Base-by-base conservation (phyloP, 768 basidiomycete species). In the Leccinum uliginosum region DNA sequence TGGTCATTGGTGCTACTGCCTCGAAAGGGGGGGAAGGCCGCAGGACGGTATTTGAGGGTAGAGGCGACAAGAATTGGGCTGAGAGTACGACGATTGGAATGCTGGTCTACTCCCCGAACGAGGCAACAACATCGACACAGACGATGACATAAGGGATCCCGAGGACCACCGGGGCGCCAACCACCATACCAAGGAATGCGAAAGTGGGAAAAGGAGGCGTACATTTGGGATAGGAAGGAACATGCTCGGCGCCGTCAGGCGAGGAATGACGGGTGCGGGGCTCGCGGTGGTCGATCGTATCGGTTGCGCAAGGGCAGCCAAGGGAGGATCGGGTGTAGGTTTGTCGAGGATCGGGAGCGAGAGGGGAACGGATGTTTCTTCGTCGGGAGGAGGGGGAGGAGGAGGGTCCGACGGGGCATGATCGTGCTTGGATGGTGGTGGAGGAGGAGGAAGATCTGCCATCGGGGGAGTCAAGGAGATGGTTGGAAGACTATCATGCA, bases 201-300 rank as follows among this genome's bases (percentile, higher is more conserved):
- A 80, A 59, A 81, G 72, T 50, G 74, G 73, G 55, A 51, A 67
- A 70, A 62, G 29, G 62, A 64, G 74, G 82, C 88, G 83, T 80
- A 93, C 91, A 76, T 91, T 91, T 51, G 91, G 91, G 44, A 92
- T 87, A n/a, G 91, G 91, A 48, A 92, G 74, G 69, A 93, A 93
- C 86, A 92, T 87, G 32, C 84, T 86, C 32, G 90, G 85, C 27
- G 82, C 71, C 34, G 85, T 77, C 35, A 92, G 81, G 35, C 83
- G 83, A 2, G 89, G 88, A 26, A 89, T 75, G 21, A 89, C 65
- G 48, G 68, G 67, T 12, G 65, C 54, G 21, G 63, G 56, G 17
- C 58, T 64, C 49, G 48, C 48, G 6, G 52, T 1, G 4, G 43
- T 29, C 6, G 62, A 50, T 46, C 53, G 50, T 12, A 38, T 21